These are phyloP conservation scores for Fusarium marasasianum DNA, from an alignment of 2,329 filamentous ascomycete genomes.

Conservation along the genomic window DNA sequence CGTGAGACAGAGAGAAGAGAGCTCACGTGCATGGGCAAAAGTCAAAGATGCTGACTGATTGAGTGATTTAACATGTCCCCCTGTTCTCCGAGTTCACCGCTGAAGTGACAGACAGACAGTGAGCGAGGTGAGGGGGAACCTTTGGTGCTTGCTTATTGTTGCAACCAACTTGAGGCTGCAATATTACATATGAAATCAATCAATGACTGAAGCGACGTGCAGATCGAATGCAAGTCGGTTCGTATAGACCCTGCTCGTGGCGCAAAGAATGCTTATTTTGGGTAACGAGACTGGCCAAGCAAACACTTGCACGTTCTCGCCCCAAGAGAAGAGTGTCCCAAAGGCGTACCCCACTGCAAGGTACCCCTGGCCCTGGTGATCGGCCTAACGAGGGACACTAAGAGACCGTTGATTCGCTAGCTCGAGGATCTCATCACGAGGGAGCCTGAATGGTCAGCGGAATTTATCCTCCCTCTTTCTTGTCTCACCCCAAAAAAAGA, in stretches of 20 bases:
- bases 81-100: neutral
- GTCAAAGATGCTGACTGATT: neutral
- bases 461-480: neutral
- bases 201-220: neutral
- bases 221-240: constrained; percentile 26
- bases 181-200: neutral
- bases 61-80: neutral
- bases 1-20: constrained; percentile 4
- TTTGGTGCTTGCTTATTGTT: constrained; percentile 10
- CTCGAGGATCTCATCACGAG: constrained; percentile 5
- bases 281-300: constrained; percentile 20
- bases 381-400: constrained; percentile 1
- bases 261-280: constrained; percentile 19
- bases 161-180: constrained; percentile 2
- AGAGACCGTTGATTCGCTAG: constrained; percentile 15
- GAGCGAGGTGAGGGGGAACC: neutral
- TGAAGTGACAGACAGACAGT: neutral
- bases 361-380: constrained; percentile 7
- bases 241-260: constrained; percentile 28
- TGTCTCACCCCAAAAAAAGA: neutral
- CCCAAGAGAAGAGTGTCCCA: neutral
- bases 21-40: neutral
- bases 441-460: neutral
- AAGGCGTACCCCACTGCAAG: neutral
- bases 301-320: constrained; percentile 25